Percentiles rank a stretch among this genome's conserved stretches.
These are phyloP conservation scores for Diaporthe citri DNA, from an alignment of 2,329 filamentous ascomycete species.

Conservation along the genomic window DNA sequence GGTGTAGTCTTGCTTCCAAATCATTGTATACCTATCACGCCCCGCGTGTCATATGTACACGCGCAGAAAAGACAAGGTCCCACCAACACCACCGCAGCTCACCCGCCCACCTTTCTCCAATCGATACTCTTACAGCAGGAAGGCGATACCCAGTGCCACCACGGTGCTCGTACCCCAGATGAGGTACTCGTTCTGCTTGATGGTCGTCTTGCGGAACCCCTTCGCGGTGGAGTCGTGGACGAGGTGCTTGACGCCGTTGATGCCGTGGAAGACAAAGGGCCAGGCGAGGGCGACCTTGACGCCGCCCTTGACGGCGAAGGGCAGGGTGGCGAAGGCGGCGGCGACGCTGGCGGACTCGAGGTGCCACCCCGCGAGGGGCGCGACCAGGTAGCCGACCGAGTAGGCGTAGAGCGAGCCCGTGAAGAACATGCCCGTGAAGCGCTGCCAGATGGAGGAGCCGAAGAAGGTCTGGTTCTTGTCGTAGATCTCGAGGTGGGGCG, in stretches of 20 bases:
- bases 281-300: slow-evolving; percentile 69
- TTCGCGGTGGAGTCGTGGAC: slow-evolving; percentile 61
- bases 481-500: slow-evolving; percentile 91
- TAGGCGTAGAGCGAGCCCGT: slow-evolving; percentile 84
- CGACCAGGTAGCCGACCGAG: slow-evolving; percentile 82
- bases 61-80: slow-evolving; percentile 18
- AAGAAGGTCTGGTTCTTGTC: slow-evolving; percentile 88
- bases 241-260: slow-evolving; percentile 69
- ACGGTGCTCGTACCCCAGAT: slow-evolving; percentile 63
- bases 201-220: slow-evolving; percentile 63
- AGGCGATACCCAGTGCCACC: slow-evolving; percentile 60
- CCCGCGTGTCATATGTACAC: slow-evolving; percentile 27
- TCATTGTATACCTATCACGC: slow-evolving; percentile 21
- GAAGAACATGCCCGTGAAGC: slow-evolving; percentile 83
- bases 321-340: slow-evolving; percentile 69
- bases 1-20: slow-evolving; percentile 4
- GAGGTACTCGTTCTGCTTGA: slow-evolving; percentile 60
- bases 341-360: slow-evolving; percentile 71
- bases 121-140: slow-evolving; percentile 57
- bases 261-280: slow-evolving; percentile 70
- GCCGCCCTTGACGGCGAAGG: slow-evolving; percentile 69
- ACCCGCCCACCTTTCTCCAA: neutral
- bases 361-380: slow-evolving; percentile 78
- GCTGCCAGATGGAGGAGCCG: slow-evolving; percentile 78
- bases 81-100: neutral